phyloP scores from a whole-genome alignment of 2,329 filamentous ascomycete species.

The Malbranchea cinnamomea region DNA sequence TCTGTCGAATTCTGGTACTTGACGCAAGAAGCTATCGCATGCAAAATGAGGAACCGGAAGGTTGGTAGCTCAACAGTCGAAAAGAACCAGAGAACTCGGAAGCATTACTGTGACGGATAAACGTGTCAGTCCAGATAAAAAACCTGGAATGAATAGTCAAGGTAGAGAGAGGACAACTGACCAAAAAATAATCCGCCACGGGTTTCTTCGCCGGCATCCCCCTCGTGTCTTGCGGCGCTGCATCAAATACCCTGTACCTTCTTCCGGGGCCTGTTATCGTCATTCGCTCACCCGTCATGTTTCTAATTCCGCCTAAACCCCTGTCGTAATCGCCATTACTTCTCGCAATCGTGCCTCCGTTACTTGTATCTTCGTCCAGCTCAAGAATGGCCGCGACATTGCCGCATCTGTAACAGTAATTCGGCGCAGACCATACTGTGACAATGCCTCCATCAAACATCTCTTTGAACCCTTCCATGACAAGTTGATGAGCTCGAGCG shows the following conservation, averaged over 20 bases:
- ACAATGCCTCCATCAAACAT: slow-evolving; percentile 96
- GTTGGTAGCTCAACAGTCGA: too few species aligned
- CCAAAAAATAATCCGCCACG: slow-evolving; percentile 88
- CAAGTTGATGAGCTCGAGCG: slow-evolving; percentile 86
- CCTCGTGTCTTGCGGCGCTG: slow-evolving; percentile 84
- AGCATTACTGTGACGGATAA: too few species aligned
- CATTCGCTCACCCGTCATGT: slow-evolving; percentile 30
- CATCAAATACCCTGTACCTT: slow-evolving; percentile 89
- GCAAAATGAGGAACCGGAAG: too few species aligned
- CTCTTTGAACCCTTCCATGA: slow-evolving; percentile 99
- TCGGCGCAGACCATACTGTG: slow-evolving; percentile 96
- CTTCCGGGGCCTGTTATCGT: slow-evolving; percentile 56
- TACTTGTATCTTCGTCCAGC: slow-evolving; percentile 73
- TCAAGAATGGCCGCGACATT: slow-evolving; percentile 94
- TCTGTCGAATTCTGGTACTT: too few species aligned
- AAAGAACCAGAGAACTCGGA: too few species aligned
- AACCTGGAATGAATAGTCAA: too few species aligned
- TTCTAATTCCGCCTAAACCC: slow-evolving; percentile 35
- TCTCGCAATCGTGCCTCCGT: slow-evolving; percentile 52
- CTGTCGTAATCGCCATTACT: slow-evolving; percentile 37
- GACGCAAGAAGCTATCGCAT: too few species aligned
- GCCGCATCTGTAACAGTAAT: slow-evolving; percentile 92
- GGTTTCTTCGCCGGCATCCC: slow-evolving; percentile 99
- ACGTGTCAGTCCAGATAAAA: too few species aligned
- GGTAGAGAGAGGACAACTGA: slow-evolving; percentile 15